Evolutionary conservation across 495 filamentous ascomycete species (phyloP).

Genomic region (Penicillium cosmopolitanum): DNA sequence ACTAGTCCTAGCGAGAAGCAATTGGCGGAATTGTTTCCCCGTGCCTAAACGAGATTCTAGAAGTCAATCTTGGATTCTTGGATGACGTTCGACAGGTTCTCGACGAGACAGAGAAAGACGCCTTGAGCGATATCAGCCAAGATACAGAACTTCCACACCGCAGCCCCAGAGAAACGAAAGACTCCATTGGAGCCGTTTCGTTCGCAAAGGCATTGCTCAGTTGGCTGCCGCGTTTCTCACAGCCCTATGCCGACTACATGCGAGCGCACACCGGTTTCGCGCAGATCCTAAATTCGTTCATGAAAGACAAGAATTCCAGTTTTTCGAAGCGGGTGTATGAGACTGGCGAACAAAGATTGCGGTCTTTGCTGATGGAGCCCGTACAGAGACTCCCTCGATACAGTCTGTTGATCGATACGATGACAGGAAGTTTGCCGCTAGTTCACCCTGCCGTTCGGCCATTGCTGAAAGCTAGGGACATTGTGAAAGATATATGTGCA

Average conservation of each 20-base stretch:
- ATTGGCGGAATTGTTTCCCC: conserved; percentile 77
- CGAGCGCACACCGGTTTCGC: conserved; percentile 82
- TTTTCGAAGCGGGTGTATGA: conserved; percentile 78
- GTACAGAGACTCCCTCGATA: conserved; percentile 95
- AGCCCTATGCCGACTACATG: conserved; percentile 90
- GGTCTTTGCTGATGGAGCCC: conserved; percentile 93
- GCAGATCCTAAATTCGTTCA: conserved; percentile 72
- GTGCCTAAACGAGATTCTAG: conserved; percentile 74
- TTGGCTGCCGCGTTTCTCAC: conserved; percentile 88
- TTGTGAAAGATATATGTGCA: conserved; percentile 93
- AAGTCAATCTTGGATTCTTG: conserved; percentile 79
- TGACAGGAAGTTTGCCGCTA: conserved; percentile 78
- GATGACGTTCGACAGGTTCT: conserved; percentile 72
- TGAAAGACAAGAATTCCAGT: conserved; percentile 73
- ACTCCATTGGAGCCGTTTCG: conserved; percentile 72
- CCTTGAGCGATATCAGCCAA: conserved; percentile 65
- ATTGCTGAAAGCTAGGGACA: conserved; percentile 83
- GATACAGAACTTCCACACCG: conserved; percentile 52
- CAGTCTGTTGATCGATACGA: conserved; percentile 93
- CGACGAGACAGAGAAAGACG: conserved; percentile 82
- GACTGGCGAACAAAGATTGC: conserved; percentile 86
- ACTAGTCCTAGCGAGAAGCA: conserved; percentile 74
- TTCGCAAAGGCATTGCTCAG: conserved; percentile 79
- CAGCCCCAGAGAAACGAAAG: conserved; percentile 54
- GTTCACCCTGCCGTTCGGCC: conserved; percentile 78